Percentiles rank a stretch among this genome's conserved stretches.
Evolutionary conservation across 129 eudicot genomes (phyloP).

Genomic region (Chrysanthemum seticuspe): DNA sequence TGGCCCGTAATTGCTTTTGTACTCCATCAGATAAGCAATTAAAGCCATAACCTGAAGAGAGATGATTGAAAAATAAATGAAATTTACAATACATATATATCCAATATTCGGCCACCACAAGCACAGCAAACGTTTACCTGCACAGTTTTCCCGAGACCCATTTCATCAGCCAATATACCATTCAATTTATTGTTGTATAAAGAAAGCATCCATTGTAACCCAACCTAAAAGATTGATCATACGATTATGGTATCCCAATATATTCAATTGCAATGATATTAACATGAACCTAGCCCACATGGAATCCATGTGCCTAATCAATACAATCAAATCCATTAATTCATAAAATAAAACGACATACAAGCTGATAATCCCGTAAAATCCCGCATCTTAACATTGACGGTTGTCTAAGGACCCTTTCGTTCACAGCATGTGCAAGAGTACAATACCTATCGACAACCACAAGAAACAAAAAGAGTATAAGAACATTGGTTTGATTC

Average conservation of each 20-base stretch:
- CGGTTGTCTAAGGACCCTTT: conserved; percentile 87
- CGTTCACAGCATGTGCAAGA: conserved; percentile 98
- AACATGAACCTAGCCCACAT: conserved; percentile 9
- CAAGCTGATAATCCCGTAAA: conserved; percentile 96
- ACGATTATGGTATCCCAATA: background rate
- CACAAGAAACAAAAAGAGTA: conserved; percentile 15
- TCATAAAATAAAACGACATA: conserved; percentile 41
- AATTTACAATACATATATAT: too few relatives aligned
- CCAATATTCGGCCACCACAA: background rate
- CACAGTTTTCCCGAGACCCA: conserved; percentile 99
- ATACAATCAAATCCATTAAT: background rate
- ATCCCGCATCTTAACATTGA: conserved; percentile 91
- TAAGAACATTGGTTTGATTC: background rate
- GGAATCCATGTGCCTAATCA: background rate
- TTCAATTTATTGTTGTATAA: conserved; percentile 90
- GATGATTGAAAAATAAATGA: background rate
- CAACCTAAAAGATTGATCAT: conserved; percentile 60
- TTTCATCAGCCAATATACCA: conserved; percentile 98
- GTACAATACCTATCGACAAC: conserved; percentile 67
- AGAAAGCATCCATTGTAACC: conserved; percentile 99
- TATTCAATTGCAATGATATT: conserved; percentile 4
- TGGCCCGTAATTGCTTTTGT: conserved; percentile 96
- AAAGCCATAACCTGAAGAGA: conserved; percentile 84
- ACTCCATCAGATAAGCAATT: conserved; percentile 98
- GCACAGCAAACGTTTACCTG: conserved; percentile 50